phyloP scores from a whole-genome alignment of 345 rosid genomes.

The Carallia brachiata region DNA sequence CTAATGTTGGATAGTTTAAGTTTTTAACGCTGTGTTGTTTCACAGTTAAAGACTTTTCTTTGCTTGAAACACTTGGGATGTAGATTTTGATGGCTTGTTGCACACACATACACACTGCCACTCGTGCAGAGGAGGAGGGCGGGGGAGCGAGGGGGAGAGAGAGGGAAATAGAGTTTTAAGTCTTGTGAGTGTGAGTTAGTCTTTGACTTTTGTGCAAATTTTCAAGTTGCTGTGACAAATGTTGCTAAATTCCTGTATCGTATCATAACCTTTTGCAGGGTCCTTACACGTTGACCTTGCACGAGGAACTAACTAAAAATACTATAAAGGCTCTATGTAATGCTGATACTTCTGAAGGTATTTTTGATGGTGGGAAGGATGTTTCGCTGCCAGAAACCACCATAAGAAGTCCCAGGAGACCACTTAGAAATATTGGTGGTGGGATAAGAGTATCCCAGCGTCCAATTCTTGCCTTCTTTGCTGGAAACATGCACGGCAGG shows the following conservation, averaged over 20 bases:
- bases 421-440: constrained; percentile 61
- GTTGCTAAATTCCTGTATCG: not conserved
- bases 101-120: no score
- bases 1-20: not conserved
- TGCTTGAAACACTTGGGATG: no score
- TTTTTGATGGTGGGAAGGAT: constrained; percentile 57
- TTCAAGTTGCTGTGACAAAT: constrained; percentile 13
- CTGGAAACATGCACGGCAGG: constrained; percentile 83
- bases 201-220: no score
- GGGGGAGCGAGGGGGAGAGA: no score
- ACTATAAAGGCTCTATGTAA: constrained; percentile 79
- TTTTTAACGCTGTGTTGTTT: not conserved
- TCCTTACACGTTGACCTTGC: constrained; percentile 69
- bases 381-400: constrained; percentile 86
- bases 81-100: no score
- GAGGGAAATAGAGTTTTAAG: no score
- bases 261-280: constrained; percentile 45
- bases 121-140: no score
- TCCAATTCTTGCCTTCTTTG: constrained; percentile 85
- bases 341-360: constrained; percentile 72
- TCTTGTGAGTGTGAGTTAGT: no score
- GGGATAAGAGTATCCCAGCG: constrained; percentile 79
- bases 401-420: constrained; percentile 63
- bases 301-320: constrained; percentile 58
- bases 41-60: no score